Evolutionary conservation across 352 stramenopile genomes (phyloP), one percentile per base, ranked within the genome.

Genomic region (Phytopythium mirpurense): DNA sequence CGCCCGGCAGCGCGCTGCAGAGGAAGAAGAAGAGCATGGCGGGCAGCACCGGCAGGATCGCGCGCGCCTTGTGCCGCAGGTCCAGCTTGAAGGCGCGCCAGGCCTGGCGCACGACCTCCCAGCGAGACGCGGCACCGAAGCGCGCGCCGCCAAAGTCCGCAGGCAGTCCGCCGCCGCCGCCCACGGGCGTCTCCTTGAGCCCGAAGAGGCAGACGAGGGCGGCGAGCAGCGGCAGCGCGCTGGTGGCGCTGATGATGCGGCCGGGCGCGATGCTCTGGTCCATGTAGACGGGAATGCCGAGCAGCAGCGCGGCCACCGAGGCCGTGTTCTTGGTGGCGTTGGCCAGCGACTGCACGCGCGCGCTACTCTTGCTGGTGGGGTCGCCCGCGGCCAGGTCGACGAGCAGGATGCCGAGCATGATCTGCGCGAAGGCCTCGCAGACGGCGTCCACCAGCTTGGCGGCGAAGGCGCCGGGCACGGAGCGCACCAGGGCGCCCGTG

Each of bases 11-110:
- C 24, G 83, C 80, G 44, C 76, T 90, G 53, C 72, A 93, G 26
- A 93, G 60, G 37, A 84, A 90, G 65, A 93, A 90, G 65, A 93
- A 93, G 35, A 86, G 36, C 76, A 93, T 88, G 5, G 74, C 72
- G 4, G 82, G 79, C 26, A 87, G 48, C 15, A 90, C 67, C 8
- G 79, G 79, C 37, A 59, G 56, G 31, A 90, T 67, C 24, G 83
- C 65, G 26, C 63, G 54, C 36, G 66, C 59, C 56, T 88, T 88
- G 56, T 50, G 54, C 36, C 57, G 54, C 9, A 74, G 19, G 42
- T 89, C 76, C 1, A 23, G 27, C 36, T 78, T 83, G 60, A 89
- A 89, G 14, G 51, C 41, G 11, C n/a, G 16, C 74, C 75, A 80
- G 36, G 62, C 74, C 42, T 29, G 61, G 34, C 29, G 59, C 18